A percentile compares a stretch with the other conserved stretches of the same genome.
These are phyloP conservation scores for Arxiozyma telluris DNA, from an alignment of 1,139 yeast species.

Conservation along the genomic window DNA sequence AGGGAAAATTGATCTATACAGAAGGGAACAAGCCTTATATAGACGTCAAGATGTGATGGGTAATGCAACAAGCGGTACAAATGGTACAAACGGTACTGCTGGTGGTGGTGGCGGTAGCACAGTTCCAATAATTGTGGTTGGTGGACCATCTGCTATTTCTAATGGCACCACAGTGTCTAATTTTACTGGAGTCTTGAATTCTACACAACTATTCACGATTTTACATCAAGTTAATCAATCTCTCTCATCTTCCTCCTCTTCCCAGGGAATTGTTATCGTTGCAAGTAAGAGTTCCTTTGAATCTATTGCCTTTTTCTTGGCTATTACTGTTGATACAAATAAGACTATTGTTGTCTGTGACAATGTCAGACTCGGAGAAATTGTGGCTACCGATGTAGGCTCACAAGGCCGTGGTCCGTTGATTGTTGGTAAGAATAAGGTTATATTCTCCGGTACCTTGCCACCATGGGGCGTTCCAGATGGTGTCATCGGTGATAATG, in stretches of 20 bases:
- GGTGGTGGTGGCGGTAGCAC: constrained; percentile 4
- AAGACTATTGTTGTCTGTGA: constrained; percentile 23
- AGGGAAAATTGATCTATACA: background rate
- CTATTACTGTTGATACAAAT: constrained; percentile 20
- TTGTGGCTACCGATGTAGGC: constrained; percentile 19
- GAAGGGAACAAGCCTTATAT: background rate
- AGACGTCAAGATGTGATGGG: constrained; percentile 3
- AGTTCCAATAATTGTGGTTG: constrained; percentile 16
- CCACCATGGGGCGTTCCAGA: constrained; percentile 22
- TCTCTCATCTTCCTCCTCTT: constrained; percentile 2
- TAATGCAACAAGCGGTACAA: constrained; percentile 4
- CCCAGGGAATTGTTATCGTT: constrained; percentile 21
- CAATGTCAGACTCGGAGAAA: constrained; percentile 16
- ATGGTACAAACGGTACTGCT: constrained; percentile 10
- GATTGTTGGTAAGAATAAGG: constrained; percentile 15
- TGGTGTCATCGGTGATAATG: constrained; percentile 15
- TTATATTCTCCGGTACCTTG: constrained; percentile 24
- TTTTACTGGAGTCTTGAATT: constrained; percentile 18
- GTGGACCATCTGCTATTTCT: constrained; percentile 14
- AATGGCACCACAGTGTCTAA: constrained; percentile 15
- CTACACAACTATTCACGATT: constrained; percentile 21
- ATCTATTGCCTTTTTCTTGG: constrained; percentile 24
- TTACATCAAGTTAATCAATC: constrained; percentile 16
- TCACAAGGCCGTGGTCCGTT: constrained; percentile 24
- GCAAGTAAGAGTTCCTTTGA: constrained; percentile 21